phyloP scores from a whole-genome alignment of 192 early-diverging fungal genomes.

The Mortierella hygrophila region DNA sequence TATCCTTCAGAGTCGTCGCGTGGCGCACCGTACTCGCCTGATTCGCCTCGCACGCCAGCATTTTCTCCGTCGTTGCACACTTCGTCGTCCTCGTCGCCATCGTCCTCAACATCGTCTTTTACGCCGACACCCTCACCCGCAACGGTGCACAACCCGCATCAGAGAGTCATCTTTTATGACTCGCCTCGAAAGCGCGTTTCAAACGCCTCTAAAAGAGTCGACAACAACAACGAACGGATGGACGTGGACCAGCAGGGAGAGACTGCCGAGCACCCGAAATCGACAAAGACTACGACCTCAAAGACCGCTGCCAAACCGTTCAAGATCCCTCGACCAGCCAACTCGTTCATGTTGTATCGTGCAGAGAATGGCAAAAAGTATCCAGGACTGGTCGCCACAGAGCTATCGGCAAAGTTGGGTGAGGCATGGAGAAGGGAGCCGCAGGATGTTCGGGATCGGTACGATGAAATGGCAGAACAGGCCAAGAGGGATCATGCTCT shows the following conservation, averaged over 20 bases:
- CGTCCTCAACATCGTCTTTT: background rate
- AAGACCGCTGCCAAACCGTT: background rate
- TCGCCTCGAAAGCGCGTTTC: background rate
- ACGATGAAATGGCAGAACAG: conserved; percentile 21
- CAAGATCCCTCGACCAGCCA: conserved; percentile 39
- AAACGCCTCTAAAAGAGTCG: background rate
- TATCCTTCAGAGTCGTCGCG: background rate
- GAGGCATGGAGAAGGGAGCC: conserved; percentile 25
- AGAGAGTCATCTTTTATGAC: background rate
- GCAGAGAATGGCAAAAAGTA: conserved; percentile 15
- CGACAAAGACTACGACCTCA: background rate
- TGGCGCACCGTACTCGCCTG: background rate
- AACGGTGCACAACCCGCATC: background rate
- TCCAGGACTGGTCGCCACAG: conserved; percentile 30
- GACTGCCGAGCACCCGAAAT: background rate
- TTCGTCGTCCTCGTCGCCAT: background rate
- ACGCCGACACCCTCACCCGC: background rate
- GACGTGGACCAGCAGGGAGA: background rate
- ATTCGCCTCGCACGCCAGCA: background rate
- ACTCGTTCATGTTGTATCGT: conserved; percentile 45
- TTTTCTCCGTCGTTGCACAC: background rate
- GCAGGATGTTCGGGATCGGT: conserved; percentile 24
- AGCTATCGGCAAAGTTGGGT: conserved; percentile 19
- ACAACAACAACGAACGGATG: background rate
- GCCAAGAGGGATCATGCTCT: conserved; percentile 21